Base-by-base conservation (phyloP, 2,329 filamentous ascomycete genomes). In the Neonectria magnoliae region DNA sequence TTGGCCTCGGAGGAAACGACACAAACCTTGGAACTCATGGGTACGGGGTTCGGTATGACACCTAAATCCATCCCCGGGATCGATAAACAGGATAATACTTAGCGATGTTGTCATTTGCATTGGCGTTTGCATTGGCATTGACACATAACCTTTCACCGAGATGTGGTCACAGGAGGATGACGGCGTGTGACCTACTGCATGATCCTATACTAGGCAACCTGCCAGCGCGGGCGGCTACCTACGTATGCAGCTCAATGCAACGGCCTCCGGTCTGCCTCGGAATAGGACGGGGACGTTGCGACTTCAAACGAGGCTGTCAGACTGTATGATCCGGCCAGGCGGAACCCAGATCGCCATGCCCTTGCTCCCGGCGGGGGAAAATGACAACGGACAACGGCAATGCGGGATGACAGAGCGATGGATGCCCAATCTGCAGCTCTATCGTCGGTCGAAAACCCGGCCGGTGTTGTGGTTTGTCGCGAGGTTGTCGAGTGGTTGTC, bases 171-270 rank as follows among this genome's bases (percentile, higher is more conserved):
- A 48, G 36, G 57, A 48, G 27, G 31, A n/a, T 45, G 18, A 27
- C 57, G 2, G 11, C 51, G 44, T 41, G 57, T 54, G 57, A 60
- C 57, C 57, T 42, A 31, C 13, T 60, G 57, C 50, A 55, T 60
- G 41, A 41, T 38, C 14, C 36, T 45, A 20, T 5, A 25, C 25
- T 5, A 60, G 51, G 50, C 57, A 45, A 60, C 29, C 18, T 6
- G 57, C 57, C 16, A 60, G 50, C 50, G 42, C 38, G 5, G 41
- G 36, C 14, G 18, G 29, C 57, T 51, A 51, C 51, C 57, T 51
- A 51, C 51, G 31, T n/a, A 44, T 60, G 57, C 57, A 55, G 18
- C 57, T 54, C 47, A n/a, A 60, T 54, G 57, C 57, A 45, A n/a
- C 33, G 14, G 2, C 33, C 7, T 13, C 50, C 57, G 10, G 14